These are phyloP conservation scores for Pichia heedii DNA, from an alignment of 805 yeast species.

Conservation along the genomic window DNA sequence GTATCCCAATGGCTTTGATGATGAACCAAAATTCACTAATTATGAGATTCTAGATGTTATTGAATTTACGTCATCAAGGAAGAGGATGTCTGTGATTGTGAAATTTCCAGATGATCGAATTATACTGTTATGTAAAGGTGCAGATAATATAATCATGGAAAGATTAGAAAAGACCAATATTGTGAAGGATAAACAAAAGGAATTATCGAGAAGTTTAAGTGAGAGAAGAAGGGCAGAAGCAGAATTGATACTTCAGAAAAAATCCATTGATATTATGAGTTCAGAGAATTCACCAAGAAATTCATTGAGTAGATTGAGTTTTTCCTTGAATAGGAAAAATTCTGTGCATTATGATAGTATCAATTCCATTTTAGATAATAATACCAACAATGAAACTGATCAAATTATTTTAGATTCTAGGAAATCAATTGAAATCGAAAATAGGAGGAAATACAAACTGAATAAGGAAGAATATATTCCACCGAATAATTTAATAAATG, in stretches of 20 bases:
- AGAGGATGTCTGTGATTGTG: constrained; percentile 88
- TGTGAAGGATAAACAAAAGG: constrained; percentile 57
- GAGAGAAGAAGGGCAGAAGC: constrained; percentile 75
- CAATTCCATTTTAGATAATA: constrained; percentile 21
- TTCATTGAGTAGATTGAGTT: constrained; percentile 14
- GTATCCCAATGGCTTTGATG: constrained; percentile 74
- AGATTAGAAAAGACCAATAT: constrained; percentile 48
- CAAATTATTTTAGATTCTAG: constrained; percentile 48
- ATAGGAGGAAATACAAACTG: constrained; percentile 40
- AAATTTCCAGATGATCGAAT: constrained; percentile 67
- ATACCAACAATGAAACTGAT: constrained; percentile 29
- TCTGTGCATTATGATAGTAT: constrained; percentile 10
- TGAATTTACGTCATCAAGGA: constrained; percentile 80
- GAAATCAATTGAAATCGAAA: constrained; percentile 51
- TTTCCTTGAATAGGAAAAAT: constrained; percentile 16
- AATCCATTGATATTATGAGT: constrained; percentile 32
- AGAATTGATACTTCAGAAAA: constrained; percentile 51
- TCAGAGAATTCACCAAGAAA: constrained; percentile 2
- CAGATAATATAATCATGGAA: constrained; percentile 83
- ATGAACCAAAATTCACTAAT: constrained; percentile 51
- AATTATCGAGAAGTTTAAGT: constrained; percentile 46
- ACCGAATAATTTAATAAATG: constrained; percentile 49
- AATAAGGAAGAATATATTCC: constrained; percentile 33
- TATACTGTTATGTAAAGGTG: constrained; percentile 86
- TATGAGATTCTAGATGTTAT: constrained; percentile 73